Evolutionary conservation across 495 filamentous ascomycete genomes (phyloP).

Genomic region (Letharia columbiana): DNA sequence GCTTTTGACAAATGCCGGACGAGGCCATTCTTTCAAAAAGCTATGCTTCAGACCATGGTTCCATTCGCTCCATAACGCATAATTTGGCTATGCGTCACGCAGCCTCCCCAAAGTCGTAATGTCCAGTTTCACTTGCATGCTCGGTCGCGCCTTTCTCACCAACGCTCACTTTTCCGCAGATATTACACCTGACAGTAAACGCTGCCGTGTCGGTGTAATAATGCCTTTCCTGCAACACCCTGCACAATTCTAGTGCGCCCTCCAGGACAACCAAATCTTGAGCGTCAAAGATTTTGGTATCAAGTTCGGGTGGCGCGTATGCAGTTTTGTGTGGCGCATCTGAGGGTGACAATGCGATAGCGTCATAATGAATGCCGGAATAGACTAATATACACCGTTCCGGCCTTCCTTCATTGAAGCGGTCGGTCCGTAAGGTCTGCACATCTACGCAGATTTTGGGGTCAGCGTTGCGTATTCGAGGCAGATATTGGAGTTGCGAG

Average conservation of each 20-base stretch:
- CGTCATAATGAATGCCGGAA: constrained; percentile 88
- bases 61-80: background rate
- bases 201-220: constrained; percentile 87
- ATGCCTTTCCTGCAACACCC: constrained; percentile 57
- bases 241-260: constrained; percentile 64
- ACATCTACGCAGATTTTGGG: constrained; percentile 38
- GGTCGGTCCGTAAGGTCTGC: constrained; percentile 56
- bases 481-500: too few relatives aligned
- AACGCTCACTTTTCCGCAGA: constrained; percentile 60
- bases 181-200: constrained; percentile 75
- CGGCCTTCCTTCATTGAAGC: constrained; percentile 68
- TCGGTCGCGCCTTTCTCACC: constrained; percentile 63
- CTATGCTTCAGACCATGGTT: background rate
- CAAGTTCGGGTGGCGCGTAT: constrained; percentile 56
- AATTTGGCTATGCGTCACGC: constrained; percentile 24
- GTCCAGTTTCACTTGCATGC: constrained; percentile 53
- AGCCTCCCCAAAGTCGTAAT: constrained; percentile 66
- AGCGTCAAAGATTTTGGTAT: constrained; percentile 69
- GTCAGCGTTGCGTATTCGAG: too few relatives aligned
- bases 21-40: background rate
- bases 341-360: constrained; percentile 65
- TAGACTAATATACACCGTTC: constrained; percentile 79
- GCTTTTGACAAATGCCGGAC: background rate
- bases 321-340: constrained; percentile 49
- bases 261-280: constrained; percentile 59